Conservation (phyloP, 805 yeast species). For the Metschnikowia vanudenii region DNA sequence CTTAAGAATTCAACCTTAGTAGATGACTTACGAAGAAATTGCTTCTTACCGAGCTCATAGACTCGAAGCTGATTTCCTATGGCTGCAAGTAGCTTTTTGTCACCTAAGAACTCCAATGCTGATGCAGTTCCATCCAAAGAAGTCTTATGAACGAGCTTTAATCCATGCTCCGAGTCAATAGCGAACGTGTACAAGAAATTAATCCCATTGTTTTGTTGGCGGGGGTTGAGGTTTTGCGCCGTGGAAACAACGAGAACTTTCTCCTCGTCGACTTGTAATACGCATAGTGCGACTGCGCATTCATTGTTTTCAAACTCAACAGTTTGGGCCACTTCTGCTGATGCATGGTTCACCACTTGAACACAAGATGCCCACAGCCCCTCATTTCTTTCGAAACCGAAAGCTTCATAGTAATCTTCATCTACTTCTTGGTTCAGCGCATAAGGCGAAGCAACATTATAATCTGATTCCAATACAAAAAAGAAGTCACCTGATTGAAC, state of each 20-base stretch:
- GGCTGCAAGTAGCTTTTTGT: conserved; percentile 58
- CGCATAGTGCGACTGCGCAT: conserved; percentile 41
- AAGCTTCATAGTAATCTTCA: conserved; percentile 42
- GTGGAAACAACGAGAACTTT: conserved; percentile 49
- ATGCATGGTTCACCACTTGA: conserved; percentile 43
- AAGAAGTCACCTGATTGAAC: conserved; percentile 20
- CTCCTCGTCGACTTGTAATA: conserved; percentile 23
- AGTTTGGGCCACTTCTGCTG: conserved; percentile 37
- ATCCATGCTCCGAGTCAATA: conserved; percentile 28
- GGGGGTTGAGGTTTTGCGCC: conserved; percentile 25
- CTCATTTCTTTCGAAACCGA: conserved; percentile 36
- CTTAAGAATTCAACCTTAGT: conserved; percentile 42
- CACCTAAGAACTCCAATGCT: conserved; percentile 53
- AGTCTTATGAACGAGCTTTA: conserved; percentile 62
- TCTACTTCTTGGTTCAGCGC: conserved; percentile 20
- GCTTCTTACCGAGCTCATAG: conserved; percentile 77
- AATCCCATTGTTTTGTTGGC: conserved; percentile 27
- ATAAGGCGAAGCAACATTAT: conserved; percentile 33
- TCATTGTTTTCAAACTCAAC: conserved; percentile 46
- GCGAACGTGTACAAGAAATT: conserved; percentile 38
- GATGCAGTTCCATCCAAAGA: conserved; percentile 46
- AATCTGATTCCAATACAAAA: conserved; percentile 47
- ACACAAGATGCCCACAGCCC: conserved; percentile 53
- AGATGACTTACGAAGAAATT: conserved; percentile 66
- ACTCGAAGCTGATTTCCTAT: conserved; percentile 51